Base-by-base conservation (phyloP, 2,329 filamentous ascomycete genomes). In the Colletotrichum magnum region DNA sequence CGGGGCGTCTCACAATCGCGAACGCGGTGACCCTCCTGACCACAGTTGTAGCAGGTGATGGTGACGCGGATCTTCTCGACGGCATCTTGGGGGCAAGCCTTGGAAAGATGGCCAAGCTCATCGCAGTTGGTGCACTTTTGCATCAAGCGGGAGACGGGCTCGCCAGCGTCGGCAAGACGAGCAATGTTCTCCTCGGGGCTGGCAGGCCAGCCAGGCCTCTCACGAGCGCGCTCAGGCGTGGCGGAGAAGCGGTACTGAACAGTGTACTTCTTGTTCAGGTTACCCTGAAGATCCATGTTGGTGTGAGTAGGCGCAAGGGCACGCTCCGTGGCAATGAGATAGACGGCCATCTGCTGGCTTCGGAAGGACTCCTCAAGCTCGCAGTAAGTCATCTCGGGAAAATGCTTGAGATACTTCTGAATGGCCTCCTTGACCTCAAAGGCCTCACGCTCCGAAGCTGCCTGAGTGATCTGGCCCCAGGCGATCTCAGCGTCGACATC, bases 261-360 rank as follows among this genome's bases (percentile, higher is more conserved):
- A 1, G 86, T 86, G 73, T 87, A 93, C 76, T 89, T 90, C 78
- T 89, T 90, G 66, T 86, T 86, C 21, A 91, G 81, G 70, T 92
- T 88, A 5, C 92, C 92, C 74, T 93, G 90, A 1, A 93, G 81
- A 72, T 93, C 90, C 88, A 93, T 92, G 79, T 92, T 91, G 69
- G 89, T 92, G 72, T 90, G 86, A 5, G 89, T 88, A 1, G 80
- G 75, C 0, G 84, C 76, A 36, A 92, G 78, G 41, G 86, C 80
- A 72, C 88, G 86, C 81, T 92, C 87, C 6, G 88, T 78, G 6
- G 88, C 89, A 72, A 93, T 91, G 61, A 94, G 80, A 79, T 86
- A 91, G 15, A 92, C 79, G 3, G 79, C 79, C 68, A 92, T 83
- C 0, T 81, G 76, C 50, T 88, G 81, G 2, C 78, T 73, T 6